A percentile compares a stretch with the other conserved stretches of the same genome.
These are phyloP conservation scores for Colletotrichum sp. DNA, from an alignment of 2,329 filamentous ascomycete genomes.

Conservation along the genomic window DNA sequence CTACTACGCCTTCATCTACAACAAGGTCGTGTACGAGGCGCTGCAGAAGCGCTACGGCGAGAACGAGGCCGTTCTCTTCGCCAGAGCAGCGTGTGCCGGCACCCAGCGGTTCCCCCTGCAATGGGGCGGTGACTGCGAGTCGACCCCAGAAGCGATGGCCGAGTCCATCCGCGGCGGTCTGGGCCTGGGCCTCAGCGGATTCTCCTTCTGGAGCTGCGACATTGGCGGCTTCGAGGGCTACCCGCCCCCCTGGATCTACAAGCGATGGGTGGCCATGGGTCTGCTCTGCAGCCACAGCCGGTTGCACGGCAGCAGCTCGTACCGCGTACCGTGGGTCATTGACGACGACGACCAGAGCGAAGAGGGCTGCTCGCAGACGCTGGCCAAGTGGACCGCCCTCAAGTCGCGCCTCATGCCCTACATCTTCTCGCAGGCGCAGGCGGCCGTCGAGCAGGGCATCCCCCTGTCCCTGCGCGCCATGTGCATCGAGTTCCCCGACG, in stretches of 20 bases:
- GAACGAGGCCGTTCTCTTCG: constrained; percentile 68
- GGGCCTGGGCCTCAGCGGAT: constrained; percentile 67
- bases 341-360: constrained; percentile 66
- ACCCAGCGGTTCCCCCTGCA: constrained; percentile 72
- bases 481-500: constrained; percentile 73
- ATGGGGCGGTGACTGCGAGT: constrained; percentile 80
- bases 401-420: constrained; percentile 61
- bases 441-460: constrained; percentile 53
- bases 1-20: constrained; percentile 77
- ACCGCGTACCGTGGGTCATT: constrained; percentile 78
- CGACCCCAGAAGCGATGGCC: constrained; percentile 74
- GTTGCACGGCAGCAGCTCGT: constrained; percentile 72
- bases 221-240: constrained; percentile 76
- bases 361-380: constrained; percentile 56
- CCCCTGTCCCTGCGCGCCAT: constrained; percentile 69
- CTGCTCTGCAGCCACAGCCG: constrained; percentile 73
- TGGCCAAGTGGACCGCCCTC: constrained; percentile 52
- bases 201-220: constrained; percentile 73
- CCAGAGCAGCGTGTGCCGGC: constrained; percentile 70
- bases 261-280: constrained; percentile 80
- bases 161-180: constrained; percentile 72
- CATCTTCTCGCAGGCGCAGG: constrained; percentile 48
- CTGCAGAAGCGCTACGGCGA: constrained; percentile 58
- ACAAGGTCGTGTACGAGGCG: constrained; percentile 71
- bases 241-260: constrained; percentile 73